These are phyloP conservation scores for Xylaria sp. DNA, from an alignment of 2,329 filamentous ascomycete genomes.

Conservation along the genomic window DNA sequence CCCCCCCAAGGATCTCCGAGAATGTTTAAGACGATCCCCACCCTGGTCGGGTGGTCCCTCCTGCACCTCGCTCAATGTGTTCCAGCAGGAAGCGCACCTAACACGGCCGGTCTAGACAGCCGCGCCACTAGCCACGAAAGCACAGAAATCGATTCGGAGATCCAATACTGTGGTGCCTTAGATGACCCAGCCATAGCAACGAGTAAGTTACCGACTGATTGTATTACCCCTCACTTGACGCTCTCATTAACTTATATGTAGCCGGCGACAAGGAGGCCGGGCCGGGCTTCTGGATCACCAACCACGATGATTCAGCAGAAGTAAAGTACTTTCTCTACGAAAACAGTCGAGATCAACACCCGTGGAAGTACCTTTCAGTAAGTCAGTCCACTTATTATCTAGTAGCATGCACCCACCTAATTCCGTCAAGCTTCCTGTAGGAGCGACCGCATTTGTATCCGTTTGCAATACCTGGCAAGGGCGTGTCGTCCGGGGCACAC, in stretches of 20 bases:
- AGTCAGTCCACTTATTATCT: constrained; percentile 8
- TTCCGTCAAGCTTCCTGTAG: constrained; percentile 38
- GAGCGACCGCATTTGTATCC: constrained; percentile 42
- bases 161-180: constrained; percentile 30
- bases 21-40: constrained; percentile 8
- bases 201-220: constrained; percentile 23
- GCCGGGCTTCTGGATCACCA: constrained; percentile 43
- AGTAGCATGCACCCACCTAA: neutral
- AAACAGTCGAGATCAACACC: constrained; percentile 43
- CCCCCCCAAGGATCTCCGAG: neutral
- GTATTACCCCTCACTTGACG: too few relatives aligned
- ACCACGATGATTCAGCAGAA: constrained; percentile 40
- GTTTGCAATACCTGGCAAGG: constrained; percentile 46
- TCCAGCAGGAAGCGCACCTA: neutral
- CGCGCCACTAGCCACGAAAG: neutral
- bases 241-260: constrained; percentile 5
- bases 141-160: neutral
- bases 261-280: constrained; percentile 39
- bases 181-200: constrained; percentile 29
- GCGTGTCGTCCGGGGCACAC: constrained; percentile 44
- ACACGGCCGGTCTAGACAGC: neutral
- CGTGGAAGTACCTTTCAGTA: constrained; percentile 47
- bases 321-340: constrained; percentile 46
- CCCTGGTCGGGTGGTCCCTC: neutral
- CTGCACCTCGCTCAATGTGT: neutral